phyloP scores from a whole-genome alignment of 164 flowering plant species.

The Magnolia sinica region DNA sequence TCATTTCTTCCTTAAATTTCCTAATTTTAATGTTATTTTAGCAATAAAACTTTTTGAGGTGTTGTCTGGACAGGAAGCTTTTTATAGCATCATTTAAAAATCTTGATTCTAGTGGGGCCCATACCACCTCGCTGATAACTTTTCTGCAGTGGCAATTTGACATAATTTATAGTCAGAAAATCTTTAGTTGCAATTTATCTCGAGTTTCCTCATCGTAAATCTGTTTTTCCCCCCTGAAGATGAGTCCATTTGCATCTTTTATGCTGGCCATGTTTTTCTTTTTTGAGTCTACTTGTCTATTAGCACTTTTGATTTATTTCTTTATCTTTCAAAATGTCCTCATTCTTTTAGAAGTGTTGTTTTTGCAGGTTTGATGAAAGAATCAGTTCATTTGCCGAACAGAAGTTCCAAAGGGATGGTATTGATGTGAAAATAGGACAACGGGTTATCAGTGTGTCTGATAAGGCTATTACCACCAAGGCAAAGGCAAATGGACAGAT shows the following conservation, averaged over 20 bases:
- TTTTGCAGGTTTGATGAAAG: conserved; percentile 82
- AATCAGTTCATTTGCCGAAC: conserved; percentile 73
- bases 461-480: conserved; percentile 53
- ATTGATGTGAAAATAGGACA: conserved; percentile 65
- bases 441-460: conserved; percentile 61
- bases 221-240: too few relatives aligned
- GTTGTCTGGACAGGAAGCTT: neutral
- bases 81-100: too few relatives aligned
- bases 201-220: too few relatives aligned
- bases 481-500: conserved; percentile 38
- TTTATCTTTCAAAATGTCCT: neutral
- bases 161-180: neutral
- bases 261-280: neutral
- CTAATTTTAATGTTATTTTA: too few relatives aligned
- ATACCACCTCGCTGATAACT: neutral
- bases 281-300: neutral
- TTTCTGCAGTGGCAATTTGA: neutral
- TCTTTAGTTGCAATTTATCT: neutral
- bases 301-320: neutral
- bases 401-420: conserved; percentile 76
- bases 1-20: too few relatives aligned
- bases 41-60: neutral
- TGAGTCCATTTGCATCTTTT: neutral
- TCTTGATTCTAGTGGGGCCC: neutral
- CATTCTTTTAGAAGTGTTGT: conserved; percentile 1